Conservation (phyloP, 495 filamentous ascomycete genomes). For the Penicillium psychrofluorescens region DNA sequence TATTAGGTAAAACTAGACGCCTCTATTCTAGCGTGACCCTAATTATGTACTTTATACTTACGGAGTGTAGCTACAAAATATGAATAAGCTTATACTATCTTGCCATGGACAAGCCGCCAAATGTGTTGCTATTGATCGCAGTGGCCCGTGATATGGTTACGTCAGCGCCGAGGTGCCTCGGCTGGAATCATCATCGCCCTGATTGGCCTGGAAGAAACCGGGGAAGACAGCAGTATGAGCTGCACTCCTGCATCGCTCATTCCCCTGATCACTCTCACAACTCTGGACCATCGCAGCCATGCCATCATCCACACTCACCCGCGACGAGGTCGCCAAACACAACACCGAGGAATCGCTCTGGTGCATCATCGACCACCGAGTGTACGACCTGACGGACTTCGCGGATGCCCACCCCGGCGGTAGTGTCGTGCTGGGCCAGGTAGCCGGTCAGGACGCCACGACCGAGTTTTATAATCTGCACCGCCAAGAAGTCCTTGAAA, state of each 20-base stretch:
- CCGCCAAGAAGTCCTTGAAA: constrained; percentile 59
- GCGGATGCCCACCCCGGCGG: constrained; percentile 55
- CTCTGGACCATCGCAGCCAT: constrained; percentile 3
- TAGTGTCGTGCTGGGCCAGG: constrained; percentile 43
- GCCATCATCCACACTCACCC: constrained; percentile 27
- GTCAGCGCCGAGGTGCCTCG: too few relatives aligned
- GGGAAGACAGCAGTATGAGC: too few relatives aligned
- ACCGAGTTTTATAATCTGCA: constrained; percentile 51
- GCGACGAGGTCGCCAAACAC: constrained; percentile 46
- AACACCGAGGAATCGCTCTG: constrained; percentile 48
- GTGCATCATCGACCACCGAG: constrained; percentile 52
- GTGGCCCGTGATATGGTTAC: too few relatives aligned
- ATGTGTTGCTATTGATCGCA: too few relatives aligned
- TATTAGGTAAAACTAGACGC: too few relatives aligned
- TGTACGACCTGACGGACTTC: constrained; percentile 54
- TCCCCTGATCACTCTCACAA: constrained; percentile 1
- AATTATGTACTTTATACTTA: too few relatives aligned
- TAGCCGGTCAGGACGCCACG: constrained; percentile 52
- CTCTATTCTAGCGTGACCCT: too few relatives aligned
- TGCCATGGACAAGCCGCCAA: too few relatives aligned
- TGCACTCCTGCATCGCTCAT: background rate
- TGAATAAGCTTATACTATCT: too few relatives aligned
- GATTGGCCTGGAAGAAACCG: too few relatives aligned
- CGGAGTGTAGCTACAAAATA: too few relatives aligned
- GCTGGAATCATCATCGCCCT: too few relatives aligned